A percentile compares a stretch with the other conserved stretches of the same genome.
These are phyloP conservation scores for Globisporangium cylindrosporum DNA, from an alignment of 352 stramenopile genomes.

Conservation along the genomic window DNA sequence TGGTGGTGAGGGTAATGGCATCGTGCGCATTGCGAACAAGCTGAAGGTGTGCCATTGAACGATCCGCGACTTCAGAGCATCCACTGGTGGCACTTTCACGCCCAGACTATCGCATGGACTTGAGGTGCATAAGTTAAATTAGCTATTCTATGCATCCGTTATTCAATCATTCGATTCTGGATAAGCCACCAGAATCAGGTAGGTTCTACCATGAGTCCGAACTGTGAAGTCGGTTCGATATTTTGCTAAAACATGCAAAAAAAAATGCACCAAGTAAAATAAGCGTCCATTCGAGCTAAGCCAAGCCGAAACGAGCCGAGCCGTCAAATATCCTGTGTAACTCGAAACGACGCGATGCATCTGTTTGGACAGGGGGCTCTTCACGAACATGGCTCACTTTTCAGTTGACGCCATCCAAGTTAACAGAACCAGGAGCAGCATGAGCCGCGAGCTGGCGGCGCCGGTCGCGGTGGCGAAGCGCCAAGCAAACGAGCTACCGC, in stretches of 20 bases:
- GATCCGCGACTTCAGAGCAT: not conserved
- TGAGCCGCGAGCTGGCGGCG: slow-evolving; percentile 5
- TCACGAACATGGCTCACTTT: not conserved
- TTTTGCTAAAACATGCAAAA: too few relatives aligned
- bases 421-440: not conserved
- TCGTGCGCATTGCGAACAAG: not conserved
- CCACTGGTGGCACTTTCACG: not conserved
- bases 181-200: not conserved
- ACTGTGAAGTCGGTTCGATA: not conserved
- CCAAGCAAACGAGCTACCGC: slow-evolving; percentile 40
- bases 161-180: not conserved
- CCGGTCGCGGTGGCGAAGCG: slow-evolving; percentile 29
- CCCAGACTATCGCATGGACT: not conserved
- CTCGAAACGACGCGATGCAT: slow-evolving; percentile 13
- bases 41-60: not conserved
- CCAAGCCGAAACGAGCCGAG: not conserved
- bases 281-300: not conserved
- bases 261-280: not conserved
- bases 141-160: not conserved
- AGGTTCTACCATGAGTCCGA: not conserved
- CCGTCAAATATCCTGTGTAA: not conserved
- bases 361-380: slow-evolving; percentile 14
- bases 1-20: not conserved
- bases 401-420: not conserved
- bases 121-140: too few relatives aligned